A percentile compares a stretch with the other conserved stretches of the same genome.
phyloP scores from a whole-genome alignment of 257 asterid genomes.

The Solanum virginianum region DNA sequence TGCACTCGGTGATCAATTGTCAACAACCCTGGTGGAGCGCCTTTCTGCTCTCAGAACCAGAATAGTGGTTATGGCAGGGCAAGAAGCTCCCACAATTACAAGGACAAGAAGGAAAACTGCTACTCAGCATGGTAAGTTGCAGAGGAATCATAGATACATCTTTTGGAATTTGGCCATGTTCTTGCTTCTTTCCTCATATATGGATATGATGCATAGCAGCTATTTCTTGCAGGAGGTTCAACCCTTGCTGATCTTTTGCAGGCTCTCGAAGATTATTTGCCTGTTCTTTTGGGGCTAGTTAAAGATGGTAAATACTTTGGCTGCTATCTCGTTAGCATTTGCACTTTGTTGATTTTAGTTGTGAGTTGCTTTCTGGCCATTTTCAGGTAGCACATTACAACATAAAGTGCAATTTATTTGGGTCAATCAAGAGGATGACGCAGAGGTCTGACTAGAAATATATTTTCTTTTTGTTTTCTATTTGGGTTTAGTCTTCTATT shows the following conservation, averaged over 20 bases:
- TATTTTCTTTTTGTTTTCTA: not conserved
- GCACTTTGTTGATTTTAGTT: slow-evolving; percentile 2
- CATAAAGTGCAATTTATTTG: slow-evolving; percentile 82
- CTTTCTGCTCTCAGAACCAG: slow-evolving; percentile 91
- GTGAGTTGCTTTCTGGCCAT: slow-evolving; percentile 8
- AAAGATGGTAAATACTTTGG: slow-evolving; percentile 61
- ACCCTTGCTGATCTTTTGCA: slow-evolving; percentile 85
- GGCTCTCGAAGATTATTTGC: slow-evolving; percentile 89
- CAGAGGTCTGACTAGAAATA: slow-evolving; percentile 47
- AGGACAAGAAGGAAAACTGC: slow-evolving; percentile 79
- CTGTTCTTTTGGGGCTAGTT: slow-evolving; percentile 84
- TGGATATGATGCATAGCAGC: slow-evolving; percentile 20
- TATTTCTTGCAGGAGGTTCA: slow-evolving; percentile 76
- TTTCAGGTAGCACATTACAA: slow-evolving; percentile 77
- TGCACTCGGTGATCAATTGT: slow-evolving; percentile 41
- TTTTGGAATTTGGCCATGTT: not conserved
- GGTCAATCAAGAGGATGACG: slow-evolving; percentile 97
- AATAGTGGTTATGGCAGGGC: slow-evolving; percentile 88
- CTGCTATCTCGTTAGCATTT: not conserved
- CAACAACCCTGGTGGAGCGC: slow-evolving; percentile 63
- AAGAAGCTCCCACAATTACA: slow-evolving; percentile 88
- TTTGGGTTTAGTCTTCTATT: not conserved
- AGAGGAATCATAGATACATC: not conserved
- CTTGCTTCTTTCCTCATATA: not conserved
- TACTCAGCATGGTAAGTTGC: slow-evolving; percentile 78